phyloP scores from a whole-genome alignment of 208 protist genomes.

The Leishmania lainsoni region DNA sequence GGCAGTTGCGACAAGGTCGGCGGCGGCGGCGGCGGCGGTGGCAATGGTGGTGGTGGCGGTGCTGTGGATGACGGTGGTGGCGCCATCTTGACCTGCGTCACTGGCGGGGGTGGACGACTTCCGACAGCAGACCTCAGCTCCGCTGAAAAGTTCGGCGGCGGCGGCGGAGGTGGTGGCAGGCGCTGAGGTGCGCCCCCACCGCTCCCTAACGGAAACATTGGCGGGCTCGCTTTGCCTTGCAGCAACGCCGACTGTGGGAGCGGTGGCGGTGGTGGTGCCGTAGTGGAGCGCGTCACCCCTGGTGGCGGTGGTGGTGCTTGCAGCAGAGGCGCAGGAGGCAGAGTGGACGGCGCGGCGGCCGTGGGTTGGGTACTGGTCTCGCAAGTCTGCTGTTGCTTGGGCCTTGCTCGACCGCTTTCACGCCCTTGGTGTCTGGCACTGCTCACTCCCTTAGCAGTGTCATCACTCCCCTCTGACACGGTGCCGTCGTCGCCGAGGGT shows the following conservation, averaged over 20 bases:
- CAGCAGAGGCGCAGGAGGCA: background rate
- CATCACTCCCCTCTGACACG: background rate
- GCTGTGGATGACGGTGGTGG: background rate
- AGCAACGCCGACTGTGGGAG: constrained; percentile 16
- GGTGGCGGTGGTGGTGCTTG: constrained; percentile 25
- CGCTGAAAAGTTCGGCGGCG: constrained; percentile 21
- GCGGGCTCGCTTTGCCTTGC: constrained; percentile 12
- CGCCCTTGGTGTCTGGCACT: background rate
- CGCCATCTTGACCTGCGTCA: background rate
- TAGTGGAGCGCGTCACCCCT: constrained; percentile 30
- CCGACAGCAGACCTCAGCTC: constrained; percentile 9
- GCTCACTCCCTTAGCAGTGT: background rate
- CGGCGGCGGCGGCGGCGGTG: background rate
- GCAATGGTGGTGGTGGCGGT: background rate
- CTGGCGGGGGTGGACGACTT: constrained; percentile 11
- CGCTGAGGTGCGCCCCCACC: background rate
- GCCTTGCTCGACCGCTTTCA: background rate
- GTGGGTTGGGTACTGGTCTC: background rate
- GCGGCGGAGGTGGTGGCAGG: constrained; percentile 10
- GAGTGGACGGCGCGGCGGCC: background rate
- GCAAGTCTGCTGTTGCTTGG: background rate
- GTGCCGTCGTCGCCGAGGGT: background rate
- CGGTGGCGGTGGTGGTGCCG: constrained; percentile 37
- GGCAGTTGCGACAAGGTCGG: background rate
- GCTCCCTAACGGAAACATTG: background rate